A percentile compares a stretch with the other conserved stretches of the same genome.
Evolutionary conservation across 148 eudicot genomes (phyloP).

Genomic region (Talinum fruticosum): DNA sequence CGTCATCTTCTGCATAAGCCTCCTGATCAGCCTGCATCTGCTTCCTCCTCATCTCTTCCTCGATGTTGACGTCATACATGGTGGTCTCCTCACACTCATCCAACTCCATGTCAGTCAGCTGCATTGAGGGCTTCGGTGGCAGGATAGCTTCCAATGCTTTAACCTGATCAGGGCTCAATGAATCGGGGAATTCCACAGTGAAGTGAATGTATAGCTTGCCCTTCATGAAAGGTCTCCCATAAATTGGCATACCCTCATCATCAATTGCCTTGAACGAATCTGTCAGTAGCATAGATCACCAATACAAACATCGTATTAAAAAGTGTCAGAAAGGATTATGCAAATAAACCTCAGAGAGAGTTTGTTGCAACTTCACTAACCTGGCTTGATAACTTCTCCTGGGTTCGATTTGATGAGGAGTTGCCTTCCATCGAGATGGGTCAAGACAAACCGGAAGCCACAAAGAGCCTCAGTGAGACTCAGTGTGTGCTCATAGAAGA

Average conservation of each 20-base stretch:
- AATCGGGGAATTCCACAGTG: constrained; percentile 56
- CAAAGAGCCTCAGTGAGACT: constrained; percentile 63
- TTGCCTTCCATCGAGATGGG: constrained; percentile 62
- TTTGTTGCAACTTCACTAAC: constrained; percentile 47
- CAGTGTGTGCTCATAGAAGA: constrained; percentile 62
- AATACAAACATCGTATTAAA: background rate
- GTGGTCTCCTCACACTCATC: constrained; percentile 1
- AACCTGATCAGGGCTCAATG: constrained; percentile 47
- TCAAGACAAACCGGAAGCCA: constrained; percentile 50
- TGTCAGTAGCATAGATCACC: constrained; percentile 14
- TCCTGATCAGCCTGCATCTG: background rate
- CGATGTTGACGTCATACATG: background rate
- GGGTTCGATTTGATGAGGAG: constrained; percentile 61
- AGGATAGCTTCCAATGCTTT: constrained; percentile 33
- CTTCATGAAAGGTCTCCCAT: constrained; percentile 72
- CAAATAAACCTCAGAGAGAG: background rate
- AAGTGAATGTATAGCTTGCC: constrained; percentile 72
- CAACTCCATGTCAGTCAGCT: constrained; percentile 15
- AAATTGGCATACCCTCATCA: constrained; percentile 77
- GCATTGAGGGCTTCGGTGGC: constrained; percentile 37
- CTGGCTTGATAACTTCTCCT: constrained; percentile 70
- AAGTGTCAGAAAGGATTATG: background rate
- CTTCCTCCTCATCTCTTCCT: background rate
- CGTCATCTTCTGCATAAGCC: constrained; percentile 31
- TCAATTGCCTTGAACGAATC: constrained; percentile 72